Evolutionary conservation across 352 stramenopile genomes (phyloP), one percentile per base, ranked within the genome.

Genomic region (Pythium insidiosum): DNA sequence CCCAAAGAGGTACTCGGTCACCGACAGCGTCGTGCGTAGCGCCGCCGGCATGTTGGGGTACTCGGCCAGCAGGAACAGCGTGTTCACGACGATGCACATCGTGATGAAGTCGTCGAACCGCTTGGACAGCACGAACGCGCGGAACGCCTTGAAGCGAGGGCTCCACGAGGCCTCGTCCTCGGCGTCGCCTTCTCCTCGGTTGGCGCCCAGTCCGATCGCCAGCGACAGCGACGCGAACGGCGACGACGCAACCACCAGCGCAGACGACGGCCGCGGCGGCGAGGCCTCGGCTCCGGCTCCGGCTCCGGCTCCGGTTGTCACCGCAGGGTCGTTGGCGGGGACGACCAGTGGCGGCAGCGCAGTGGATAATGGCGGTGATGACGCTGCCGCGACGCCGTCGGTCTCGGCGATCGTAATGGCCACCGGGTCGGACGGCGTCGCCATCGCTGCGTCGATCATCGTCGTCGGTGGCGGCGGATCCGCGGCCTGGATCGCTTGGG

Each of bases 21-120:
- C 58, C 0, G 66, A 70, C 22, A 88, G 56, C 43, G 68, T 52
- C 0, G 46, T 33, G 4, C 41, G 22, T 6, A 87, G 35, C 20
- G 61, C 54, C 2, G 38, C 18, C 13, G 33, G 47, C 74, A 90
- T 90, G 42, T 63, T 56, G 13, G 66, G 72, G 24, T 82, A 88
- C 50, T 90, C 74, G 9, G 84, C 48, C 13, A 90, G 48, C 34
- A 90, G 47, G 15, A 81, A 74, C 5, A 73, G 22, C 18, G 74
- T 88, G 43, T 90, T 90, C 29, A 72, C 26, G 5, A 77, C 53
- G 50, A 89, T 89, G 19, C 72, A 85, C 6, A 56, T 43, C 0
- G 74, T 89, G 37, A 89, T 67, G n/a, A 61, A 61, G 45, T 88
- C 73, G 35, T 85, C 77, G 26, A 85, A 89, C 19, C 56, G 69